A percentile compares a stretch with the other conserved stretches of the same genome.
Conservation (phyloP, 1,284 basidiomycete species). For the Tilletia walkeri region DNA sequence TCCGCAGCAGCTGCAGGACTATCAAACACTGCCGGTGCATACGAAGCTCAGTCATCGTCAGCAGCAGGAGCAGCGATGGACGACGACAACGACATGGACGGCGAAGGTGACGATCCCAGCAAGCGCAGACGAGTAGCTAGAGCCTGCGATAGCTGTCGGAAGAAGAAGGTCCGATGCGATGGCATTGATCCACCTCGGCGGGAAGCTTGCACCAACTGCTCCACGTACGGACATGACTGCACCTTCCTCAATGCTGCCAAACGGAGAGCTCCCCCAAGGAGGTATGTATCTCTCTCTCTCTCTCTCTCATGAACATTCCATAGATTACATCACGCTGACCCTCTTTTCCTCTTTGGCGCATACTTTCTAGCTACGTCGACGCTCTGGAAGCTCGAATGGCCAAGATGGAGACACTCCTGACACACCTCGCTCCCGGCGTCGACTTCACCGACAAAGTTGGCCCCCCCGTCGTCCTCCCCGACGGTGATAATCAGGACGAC, state of each 20-base stretch:
- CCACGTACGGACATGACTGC: constrained; percentile 45
- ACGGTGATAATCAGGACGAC: constrained; percentile 33
- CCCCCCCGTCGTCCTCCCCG: constrained; percentile 38
- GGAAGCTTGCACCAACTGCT: constrained; percentile 43
- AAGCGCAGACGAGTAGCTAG: not conserved
- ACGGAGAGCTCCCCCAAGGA: constrained; percentile 26
- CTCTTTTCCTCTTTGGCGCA: not conserved
- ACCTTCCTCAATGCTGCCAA: constrained; percentile 47
- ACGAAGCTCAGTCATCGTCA: no score
- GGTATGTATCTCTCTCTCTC: constrained; percentile 13
- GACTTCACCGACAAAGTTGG: constrained; percentile 47
- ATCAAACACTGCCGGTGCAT: no score
- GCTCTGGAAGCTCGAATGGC: constrained; percentile 48
- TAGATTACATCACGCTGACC: not conserved
- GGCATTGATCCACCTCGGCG: constrained; percentile 39
- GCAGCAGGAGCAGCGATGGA: not conserved
- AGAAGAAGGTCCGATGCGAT: constrained; percentile 50
- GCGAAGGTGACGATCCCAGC: not conserved
- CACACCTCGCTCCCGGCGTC: constrained; percentile 39
- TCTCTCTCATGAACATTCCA: not conserved
- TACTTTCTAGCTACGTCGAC: constrained; percentile 42
- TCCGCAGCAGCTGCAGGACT: no score
- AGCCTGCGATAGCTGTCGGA: constrained; percentile 33
- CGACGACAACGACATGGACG: not conserved
- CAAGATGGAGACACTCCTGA: constrained; percentile 41